A percentile compares a stretch with the other conserved stretches of the same genome.
These are phyloP conservation scores for Gossypium lobatum DNA, from an alignment of 441 rosid species.

Conservation along the genomic window DNA sequence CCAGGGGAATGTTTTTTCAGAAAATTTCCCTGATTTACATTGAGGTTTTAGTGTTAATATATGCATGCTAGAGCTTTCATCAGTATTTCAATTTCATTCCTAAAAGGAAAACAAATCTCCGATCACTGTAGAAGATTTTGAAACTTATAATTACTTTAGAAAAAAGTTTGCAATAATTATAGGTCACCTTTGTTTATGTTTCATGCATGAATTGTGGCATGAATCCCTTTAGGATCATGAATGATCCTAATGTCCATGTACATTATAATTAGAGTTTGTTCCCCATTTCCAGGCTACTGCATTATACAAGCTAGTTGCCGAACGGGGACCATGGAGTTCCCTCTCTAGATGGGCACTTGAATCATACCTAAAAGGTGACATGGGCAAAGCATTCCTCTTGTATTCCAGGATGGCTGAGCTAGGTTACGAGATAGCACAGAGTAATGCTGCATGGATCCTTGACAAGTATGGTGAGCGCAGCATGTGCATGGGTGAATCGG, in stretches of 20 bases:
- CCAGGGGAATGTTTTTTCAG: neutral
- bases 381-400: slow-evolving; percentile 80
- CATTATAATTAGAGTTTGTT: neutral
- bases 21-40: neutral
- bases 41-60: neutral
- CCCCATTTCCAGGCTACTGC: slow-evolving; percentile 64
- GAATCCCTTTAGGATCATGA: neutral
- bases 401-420: slow-evolving; percentile 96
- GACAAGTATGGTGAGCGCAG: slow-evolving; percentile 88
- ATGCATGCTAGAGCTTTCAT: neutral
- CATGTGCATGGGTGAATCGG: slow-evolving; percentile 95
- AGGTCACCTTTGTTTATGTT: slow-evolving; percentile 3
- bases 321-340: slow-evolving; percentile 98
- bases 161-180: neutral
- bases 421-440: slow-evolving; percentile 96
- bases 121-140: neutral
- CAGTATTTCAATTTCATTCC: neutral
- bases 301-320: slow-evolving; percentile 96
- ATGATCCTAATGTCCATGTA: neutral
- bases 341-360: slow-evolving; percentile 98
- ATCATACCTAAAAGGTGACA: slow-evolving; percentile 87
- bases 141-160: neutral
- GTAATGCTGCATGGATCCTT: slow-evolving; percentile 99
- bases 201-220: neutral
- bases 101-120: neutral